These are phyloP conservation scores for Ascochyta rabiei DNA, from an alignment of 2,329 filamentous ascomycete genomes.

Conservation along the genomic window DNA sequence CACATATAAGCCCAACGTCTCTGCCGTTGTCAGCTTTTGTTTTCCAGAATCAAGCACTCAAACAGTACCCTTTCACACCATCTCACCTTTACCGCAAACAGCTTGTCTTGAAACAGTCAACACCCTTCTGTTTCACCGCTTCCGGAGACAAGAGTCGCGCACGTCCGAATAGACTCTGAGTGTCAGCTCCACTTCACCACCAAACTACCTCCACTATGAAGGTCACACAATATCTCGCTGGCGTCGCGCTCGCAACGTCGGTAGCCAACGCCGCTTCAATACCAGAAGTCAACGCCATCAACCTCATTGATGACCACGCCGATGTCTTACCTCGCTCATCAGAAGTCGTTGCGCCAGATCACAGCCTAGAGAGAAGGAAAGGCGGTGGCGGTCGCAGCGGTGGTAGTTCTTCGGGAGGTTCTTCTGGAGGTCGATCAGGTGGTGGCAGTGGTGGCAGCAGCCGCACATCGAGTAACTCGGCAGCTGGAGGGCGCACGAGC, in stretches of 20 bases:
- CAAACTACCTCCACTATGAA: conserved; percentile 32
- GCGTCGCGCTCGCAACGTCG: conserved; percentile 28
- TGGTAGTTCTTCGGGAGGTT: conserved; percentile 24
- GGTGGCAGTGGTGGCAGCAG: conserved; percentile 26
- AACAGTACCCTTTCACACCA: not conserved
- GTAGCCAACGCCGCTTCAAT: conserved; percentile 35
- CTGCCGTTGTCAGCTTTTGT: conserved; percentile 3
- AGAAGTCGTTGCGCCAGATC: conserved; percentile 38
- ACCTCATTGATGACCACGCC: conserved; percentile 26
- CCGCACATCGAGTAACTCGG: conserved; percentile 35
- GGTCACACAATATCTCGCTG: conserved; percentile 31
- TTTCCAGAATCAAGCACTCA: not conserved
- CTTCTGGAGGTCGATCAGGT: conserved; percentile 19
- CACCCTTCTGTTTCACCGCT: conserved; percentile 5
- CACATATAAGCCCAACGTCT: conserved; percentile 4
- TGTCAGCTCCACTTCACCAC: not conserved
- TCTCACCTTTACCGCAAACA: not conserved
- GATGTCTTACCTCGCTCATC: conserved; percentile 22
- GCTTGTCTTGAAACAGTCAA: not conserved
- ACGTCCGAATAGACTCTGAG: not conserved
- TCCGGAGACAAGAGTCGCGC: conserved; percentile 1
- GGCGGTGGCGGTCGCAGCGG: conserved; percentile 46
- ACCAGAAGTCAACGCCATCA: conserved; percentile 34
- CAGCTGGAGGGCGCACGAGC: conserved; percentile 53
- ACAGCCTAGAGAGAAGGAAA: conserved; percentile 47